phyloP scores from a whole-genome alignment of 305 asterid species.

The Lippia alba region DNA sequence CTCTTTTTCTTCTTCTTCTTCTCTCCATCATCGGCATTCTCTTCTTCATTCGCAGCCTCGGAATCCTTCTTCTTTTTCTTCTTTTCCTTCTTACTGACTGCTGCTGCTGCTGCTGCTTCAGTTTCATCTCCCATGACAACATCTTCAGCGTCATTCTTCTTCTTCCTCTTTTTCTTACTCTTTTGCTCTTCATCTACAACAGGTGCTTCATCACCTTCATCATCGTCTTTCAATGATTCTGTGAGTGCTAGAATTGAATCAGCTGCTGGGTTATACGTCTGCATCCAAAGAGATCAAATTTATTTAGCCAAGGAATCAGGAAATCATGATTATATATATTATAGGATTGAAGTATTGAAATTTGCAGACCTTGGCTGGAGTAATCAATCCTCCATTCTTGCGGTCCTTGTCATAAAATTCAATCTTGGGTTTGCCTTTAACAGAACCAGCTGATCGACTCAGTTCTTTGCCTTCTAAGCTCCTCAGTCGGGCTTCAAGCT shows the following conservation, averaged over 20 bases:
- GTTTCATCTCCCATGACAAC: slow-evolving; percentile 24
- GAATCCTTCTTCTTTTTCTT: slow-evolving; percentile 59
- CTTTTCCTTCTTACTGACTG: slow-evolving; percentile 54
- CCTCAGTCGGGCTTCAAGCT: slow-evolving; percentile 93
- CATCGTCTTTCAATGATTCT: slow-evolving; percentile 43
- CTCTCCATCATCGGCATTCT: slow-evolving; percentile 40
- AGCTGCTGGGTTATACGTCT: slow-evolving; percentile 88
- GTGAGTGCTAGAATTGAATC: slow-evolving; percentile 66
- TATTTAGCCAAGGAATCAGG: not conserved
- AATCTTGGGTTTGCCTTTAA: slow-evolving; percentile 87
- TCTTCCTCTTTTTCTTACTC: slow-evolving; percentile 46
- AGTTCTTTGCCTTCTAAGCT: slow-evolving; percentile 81
- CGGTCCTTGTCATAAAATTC: slow-evolving; percentile 85
- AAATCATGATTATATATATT: not conserved
- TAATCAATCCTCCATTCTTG: slow-evolving; percentile 82
- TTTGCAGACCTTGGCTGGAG: slow-evolving; percentile 77
- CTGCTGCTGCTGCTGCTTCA: slow-evolving; percentile 41
- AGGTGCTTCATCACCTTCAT: slow-evolving; percentile 28
- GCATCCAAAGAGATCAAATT: slow-evolving; percentile 28
- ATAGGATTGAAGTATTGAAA: not conserved
- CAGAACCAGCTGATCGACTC: slow-evolving; percentile 80
- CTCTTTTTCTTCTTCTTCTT: slow-evolving; percentile 54
- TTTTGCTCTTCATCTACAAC: slow-evolving; percentile 42
- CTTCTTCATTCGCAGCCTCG: slow-evolving; percentile 40
- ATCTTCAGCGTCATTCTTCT: slow-evolving; percentile 43